phyloP scores from a whole-genome alignment of 2,329 filamentous ascomycete genomes.

The Epichloe brachyelytri region DNA sequence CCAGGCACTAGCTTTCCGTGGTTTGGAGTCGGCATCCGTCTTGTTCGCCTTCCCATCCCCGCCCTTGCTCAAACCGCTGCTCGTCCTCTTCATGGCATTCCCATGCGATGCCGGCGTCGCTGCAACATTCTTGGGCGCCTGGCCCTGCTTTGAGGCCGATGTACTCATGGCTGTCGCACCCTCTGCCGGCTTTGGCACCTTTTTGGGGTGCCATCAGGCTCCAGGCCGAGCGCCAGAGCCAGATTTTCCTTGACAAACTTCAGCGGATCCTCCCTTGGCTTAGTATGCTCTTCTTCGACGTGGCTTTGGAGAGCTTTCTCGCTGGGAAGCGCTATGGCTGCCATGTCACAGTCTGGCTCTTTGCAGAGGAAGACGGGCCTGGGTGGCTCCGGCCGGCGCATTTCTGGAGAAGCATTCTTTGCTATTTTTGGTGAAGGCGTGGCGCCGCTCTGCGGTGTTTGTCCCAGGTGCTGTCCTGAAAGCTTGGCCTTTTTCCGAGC shows the following conservation, averaged over 20 bases:
- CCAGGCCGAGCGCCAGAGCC: constrained; percentile 35
- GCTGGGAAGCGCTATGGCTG: constrained; percentile 34
- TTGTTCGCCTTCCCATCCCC: constrained; percentile 21
- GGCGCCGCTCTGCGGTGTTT: constrained; percentile 23
- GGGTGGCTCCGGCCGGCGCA: constrained; percentile 22
- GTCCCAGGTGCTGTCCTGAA: constrained; percentile 23
- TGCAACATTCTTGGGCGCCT: constrained; percentile 30
- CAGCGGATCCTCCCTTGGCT: constrained; percentile 40
- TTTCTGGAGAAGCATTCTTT: constrained; percentile 35
- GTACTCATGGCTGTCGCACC: constrained; percentile 24
- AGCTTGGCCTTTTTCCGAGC: constrained; percentile 46
- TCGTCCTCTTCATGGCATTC: constrained; percentile 37
- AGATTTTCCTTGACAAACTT: constrained; percentile 40
- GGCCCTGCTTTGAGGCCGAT: constrained; percentile 34
- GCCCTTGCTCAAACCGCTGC: constrained; percentile 30
- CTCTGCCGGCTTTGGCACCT: constrained; percentile 17
- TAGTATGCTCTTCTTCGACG: constrained; percentile 45
- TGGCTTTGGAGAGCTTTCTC: constrained; percentile 42
- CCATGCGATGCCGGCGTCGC: constrained; percentile 39
- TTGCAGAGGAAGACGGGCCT: constrained; percentile 37
- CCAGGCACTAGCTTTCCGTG: constrained; percentile 20
- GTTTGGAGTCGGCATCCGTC: constrained; percentile 5
- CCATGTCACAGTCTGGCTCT: constrained; percentile 41
- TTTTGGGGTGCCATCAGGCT: constrained; percentile 34
- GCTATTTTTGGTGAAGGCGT: constrained; percentile 35